Conservation (phyloP, 345 rosid genomes). For the Hypericum androsaemum region DNA sequence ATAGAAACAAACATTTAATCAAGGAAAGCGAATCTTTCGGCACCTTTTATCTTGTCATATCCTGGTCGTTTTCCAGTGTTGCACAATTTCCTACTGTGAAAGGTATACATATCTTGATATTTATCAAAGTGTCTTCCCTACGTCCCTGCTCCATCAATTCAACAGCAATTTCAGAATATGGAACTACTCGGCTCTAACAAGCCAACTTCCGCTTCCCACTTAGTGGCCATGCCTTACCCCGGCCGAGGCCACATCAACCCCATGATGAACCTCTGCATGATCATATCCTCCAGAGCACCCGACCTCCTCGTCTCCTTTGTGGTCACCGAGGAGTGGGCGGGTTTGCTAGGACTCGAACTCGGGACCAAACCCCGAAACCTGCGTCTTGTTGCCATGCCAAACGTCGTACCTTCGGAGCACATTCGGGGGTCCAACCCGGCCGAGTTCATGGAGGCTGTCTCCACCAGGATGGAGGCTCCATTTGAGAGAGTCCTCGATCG, state of each 20-base stretch:
- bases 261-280: slow-evolving; percentile 54
- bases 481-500: slow-evolving; percentile 36
- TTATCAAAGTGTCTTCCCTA: background rate
- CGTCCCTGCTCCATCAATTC: background rate
- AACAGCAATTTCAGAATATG: slow-evolving; percentile 6
- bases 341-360: slow-evolving; percentile 29
- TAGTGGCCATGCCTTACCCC: slow-evolving; percentile 53
- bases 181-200: background rate
- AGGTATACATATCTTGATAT: too few relatives aligned
- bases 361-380: slow-evolving; percentile 23
- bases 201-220: slow-evolving; percentile 17
- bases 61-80: too few relatives aligned
- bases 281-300: slow-evolving; percentile 23
- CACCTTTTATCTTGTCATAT: too few relatives aligned
- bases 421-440: slow-evolving; percentile 24
- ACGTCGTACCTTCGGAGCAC: slow-evolving; percentile 41
- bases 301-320: slow-evolving; percentile 41
- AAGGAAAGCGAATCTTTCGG: too few relatives aligned
- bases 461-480: slow-evolving; percentile 36
- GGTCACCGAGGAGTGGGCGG: slow-evolving; percentile 64
- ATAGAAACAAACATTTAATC: too few relatives aligned
- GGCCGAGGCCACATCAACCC: slow-evolving; percentile 68
- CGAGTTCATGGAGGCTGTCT: slow-evolving; percentile 34
- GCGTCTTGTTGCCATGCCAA: slow-evolving; percentile 31
- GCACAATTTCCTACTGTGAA: too few relatives aligned